Conservation (phyloP, 192 early-diverging fungal species). For the Chytriomyces confervae region DNA sequence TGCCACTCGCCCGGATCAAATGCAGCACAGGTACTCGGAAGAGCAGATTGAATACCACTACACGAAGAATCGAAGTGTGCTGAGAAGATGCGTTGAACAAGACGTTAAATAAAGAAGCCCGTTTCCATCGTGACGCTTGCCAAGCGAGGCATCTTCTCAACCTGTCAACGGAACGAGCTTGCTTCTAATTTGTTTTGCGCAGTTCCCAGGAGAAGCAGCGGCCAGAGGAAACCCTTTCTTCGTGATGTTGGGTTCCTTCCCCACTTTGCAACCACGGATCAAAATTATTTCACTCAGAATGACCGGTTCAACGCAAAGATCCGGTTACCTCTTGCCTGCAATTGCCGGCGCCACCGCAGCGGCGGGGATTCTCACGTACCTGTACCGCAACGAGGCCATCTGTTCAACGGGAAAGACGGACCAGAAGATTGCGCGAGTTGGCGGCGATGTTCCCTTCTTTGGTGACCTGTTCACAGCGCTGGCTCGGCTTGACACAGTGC, state of each 20-base stretch:
- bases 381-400: conserved; percentile 24
- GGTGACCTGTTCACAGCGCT: conserved; percentile 20
- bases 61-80: background rate
- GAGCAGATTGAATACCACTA: conserved; percentile 17
- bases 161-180: too few species aligned
- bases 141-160: too few species aligned
- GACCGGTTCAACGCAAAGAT: too few species aligned
- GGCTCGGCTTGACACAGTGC: background rate
- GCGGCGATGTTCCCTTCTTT: conserved; percentile 3
- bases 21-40: conserved; percentile 2
- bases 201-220: too few species aligned
- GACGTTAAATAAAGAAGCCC: too few species aligned
- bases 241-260: too few species aligned
- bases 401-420: background rate
- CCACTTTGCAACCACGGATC: too few species aligned
- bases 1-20: background rate
- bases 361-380: background rate
- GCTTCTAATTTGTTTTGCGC: too few species aligned
- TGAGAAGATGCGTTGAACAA: background rate
- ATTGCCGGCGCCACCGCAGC: background rate
- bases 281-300: too few species aligned
- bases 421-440: conserved; percentile 1
- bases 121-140: too few species aligned
- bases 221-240: too few species aligned
- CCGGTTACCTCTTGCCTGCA: background rate